Evolutionary conservation across 495 filamentous ascomycete genomes (phyloP).

Genomic region (Talaromyces proteolyticus): DNA sequence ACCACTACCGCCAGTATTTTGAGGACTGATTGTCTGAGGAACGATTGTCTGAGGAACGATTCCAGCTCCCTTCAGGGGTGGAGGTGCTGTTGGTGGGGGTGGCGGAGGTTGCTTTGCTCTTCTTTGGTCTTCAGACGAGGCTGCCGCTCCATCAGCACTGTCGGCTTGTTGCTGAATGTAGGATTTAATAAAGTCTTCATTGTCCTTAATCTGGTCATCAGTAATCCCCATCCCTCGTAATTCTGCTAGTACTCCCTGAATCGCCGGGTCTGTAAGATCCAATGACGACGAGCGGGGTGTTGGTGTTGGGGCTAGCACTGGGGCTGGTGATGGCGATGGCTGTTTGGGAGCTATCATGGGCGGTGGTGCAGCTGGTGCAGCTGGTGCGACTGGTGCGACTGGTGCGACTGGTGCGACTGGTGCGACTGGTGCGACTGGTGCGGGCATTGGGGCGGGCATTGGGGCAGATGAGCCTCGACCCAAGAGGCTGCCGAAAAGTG

Average conservation of each 20-base stretch:
- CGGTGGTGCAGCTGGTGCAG: constrained; percentile 45
- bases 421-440: constrained; percentile 33
- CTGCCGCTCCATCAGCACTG: constrained; percentile 21
- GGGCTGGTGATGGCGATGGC: constrained; percentile 11
- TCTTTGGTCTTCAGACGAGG: constrained; percentile 29
- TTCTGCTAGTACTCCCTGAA: constrained; percentile 79
- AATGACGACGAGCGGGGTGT: constrained; percentile 54
- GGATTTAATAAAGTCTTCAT: constrained; percentile 89
- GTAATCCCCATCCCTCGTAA: constrained; percentile 82
- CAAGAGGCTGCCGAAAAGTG: constrained; percentile 63
- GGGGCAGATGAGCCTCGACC: constrained; percentile 64
- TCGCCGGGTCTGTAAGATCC: constrained; percentile 77
- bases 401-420: constrained; percentile 26
- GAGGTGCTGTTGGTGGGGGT: constrained; percentile 51
- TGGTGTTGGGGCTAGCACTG: constrained; percentile 14
- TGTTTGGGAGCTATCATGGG: constrained; percentile 26
- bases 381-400: no score
- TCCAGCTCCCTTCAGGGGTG: constrained; percentile 37
- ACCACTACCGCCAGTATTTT: constrained; percentile 58
- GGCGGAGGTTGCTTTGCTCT: constrained; percentile 51
- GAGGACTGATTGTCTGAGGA: constrained; percentile 67
- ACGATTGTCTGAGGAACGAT: constrained; percentile 68
- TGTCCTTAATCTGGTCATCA: constrained; percentile 85
- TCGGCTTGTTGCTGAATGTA: constrained; percentile 78
- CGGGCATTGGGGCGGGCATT: no score